phyloP scores from a whole-genome alignment of 352 stramenopile species.

The Stramenopiles sp. region DNA sequence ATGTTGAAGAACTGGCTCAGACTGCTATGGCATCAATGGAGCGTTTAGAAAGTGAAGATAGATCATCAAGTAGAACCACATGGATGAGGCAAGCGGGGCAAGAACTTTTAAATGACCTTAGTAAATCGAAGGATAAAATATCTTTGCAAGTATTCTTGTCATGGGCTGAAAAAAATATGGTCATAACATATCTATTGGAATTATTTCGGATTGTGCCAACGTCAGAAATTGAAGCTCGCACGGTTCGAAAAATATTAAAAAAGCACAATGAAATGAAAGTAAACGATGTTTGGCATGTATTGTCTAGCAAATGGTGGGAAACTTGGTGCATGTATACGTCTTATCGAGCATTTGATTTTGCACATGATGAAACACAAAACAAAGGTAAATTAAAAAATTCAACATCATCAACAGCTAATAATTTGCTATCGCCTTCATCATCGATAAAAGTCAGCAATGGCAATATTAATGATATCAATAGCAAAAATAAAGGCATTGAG shows the following conservation, averaged over 20 bases:
- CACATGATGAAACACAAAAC: not conserved
- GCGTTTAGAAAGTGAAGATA: not conserved
- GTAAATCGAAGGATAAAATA: not conserved
- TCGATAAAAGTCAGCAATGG: too few relatives aligned
- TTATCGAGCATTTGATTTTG: not conserved
- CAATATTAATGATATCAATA: not conserved
- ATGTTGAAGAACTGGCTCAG: constrained; percentile 1
- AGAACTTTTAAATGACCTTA: not conserved
- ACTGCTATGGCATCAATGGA: not conserved
- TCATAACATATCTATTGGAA: constrained; percentile 2
- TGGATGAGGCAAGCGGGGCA: not conserved
- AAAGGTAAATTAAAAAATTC: not conserved
- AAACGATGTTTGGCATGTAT: not conserved
- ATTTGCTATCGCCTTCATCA: too few relatives aligned
- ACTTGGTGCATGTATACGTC: not conserved
- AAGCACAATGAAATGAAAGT: not conserved
- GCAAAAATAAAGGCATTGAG: not conserved
- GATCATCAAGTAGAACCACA: not conserved
- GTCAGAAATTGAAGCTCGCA: constrained; percentile 1
- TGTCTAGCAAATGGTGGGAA: constrained; percentile 8
- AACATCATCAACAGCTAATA: too few relatives aligned
- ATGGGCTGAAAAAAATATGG: not conserved
- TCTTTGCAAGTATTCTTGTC: not conserved
- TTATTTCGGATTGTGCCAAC: not conserved
- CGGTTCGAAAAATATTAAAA: not conserved